Percentiles rank a stretch among this genome's conserved stretches.
Conservation (phyloP, 139 green algal species). For the Coccomyxa sp. region DNA sequence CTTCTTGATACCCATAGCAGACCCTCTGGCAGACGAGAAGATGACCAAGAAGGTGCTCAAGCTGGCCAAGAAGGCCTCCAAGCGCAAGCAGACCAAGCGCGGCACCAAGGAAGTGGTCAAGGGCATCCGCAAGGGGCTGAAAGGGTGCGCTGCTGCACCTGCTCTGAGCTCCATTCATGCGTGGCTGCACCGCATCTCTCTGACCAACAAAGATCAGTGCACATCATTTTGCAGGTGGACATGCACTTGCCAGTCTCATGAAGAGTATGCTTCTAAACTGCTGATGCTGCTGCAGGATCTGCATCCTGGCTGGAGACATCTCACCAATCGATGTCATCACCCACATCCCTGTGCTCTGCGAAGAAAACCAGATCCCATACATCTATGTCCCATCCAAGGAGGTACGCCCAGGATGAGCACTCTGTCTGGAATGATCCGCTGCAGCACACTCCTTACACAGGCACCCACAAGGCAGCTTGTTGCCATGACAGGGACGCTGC, state of each 20-base stretch:
- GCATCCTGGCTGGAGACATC: constrained; percentile 95
- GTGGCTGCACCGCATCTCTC: not conserved
- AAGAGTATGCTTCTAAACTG: not conserved
- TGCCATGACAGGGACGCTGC: too few relatives aligned
- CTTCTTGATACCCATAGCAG: constrained; percentile 73
- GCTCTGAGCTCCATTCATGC: not conserved
- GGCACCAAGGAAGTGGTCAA: constrained; percentile 99
- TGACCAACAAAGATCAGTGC: too few relatives aligned
- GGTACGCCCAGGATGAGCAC: too few relatives aligned
- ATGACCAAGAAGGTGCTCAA: constrained; percentile 90
- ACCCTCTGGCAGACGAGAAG: constrained; percentile 91
- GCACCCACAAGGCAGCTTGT: too few relatives aligned
- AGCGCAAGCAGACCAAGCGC: constrained; percentile 92
- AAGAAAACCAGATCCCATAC: constrained; percentile 93
- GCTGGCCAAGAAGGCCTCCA: constrained; percentile 89
- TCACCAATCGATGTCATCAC: constrained; percentile 97
- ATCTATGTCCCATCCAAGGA: constrained; percentile 95
- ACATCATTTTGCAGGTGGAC: not conserved
- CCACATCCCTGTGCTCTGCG: constrained; percentile 94
- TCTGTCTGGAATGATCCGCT: too few relatives aligned
- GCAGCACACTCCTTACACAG: too few relatives aligned
- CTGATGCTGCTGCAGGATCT: constrained; percentile 62
- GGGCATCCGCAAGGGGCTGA: constrained; percentile 85
- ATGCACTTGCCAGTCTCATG: not conserved
- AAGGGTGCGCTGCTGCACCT: constrained; percentile 66